Evolutionary conservation across 306 rosid genomes (phyloP), one percentile per base, ranked within the genome.

Genomic region (Prosopis cineraria): DNA sequence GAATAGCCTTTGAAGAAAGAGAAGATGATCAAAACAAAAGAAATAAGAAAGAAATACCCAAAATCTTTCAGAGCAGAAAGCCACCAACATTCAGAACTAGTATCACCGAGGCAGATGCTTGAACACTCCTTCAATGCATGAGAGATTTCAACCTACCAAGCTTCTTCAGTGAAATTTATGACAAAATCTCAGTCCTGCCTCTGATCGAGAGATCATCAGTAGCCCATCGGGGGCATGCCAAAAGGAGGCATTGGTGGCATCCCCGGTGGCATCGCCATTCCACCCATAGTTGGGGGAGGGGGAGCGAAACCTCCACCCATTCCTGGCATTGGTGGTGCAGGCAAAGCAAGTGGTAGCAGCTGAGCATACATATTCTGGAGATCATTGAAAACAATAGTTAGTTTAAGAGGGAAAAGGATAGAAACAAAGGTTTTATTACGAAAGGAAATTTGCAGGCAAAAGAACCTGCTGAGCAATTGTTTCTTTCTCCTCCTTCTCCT

Each of bases 231-330:
- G 45, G 97, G 97, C 97, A 92, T 84, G 79, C 97, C 97, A 34
- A 74, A 92, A 55, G 96, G 93, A 33, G 97, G 97, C 95, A 92
- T 87, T 1, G 98, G 97, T 2, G 98, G 98, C 97, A 93, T 93
- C 55, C 96, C 97, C 91, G 98, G 97, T 2, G 98, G 98, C 97
- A 93, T 93, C 55, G 94, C 97, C 91, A 91, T 77, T 81, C 98
- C 98, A 19, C 92, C 93, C 98, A 93, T 91, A 3, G 86, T 88
- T 0, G 89, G 87, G 16, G 79, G 92, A 0, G 93, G 85, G 12
- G 87, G 84, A 8, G 74, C 68, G 55, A 37, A 91, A 63, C 89
- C 90, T 17, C 98, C 96, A 30, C 90, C 88, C 95, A 89, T 88
- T 73, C 93, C 92, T 34, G 92, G 97, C 89, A 93, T 90, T 8